Conservation (phyloP, 441 rosid species). For the Populus hybrid region DNA sequence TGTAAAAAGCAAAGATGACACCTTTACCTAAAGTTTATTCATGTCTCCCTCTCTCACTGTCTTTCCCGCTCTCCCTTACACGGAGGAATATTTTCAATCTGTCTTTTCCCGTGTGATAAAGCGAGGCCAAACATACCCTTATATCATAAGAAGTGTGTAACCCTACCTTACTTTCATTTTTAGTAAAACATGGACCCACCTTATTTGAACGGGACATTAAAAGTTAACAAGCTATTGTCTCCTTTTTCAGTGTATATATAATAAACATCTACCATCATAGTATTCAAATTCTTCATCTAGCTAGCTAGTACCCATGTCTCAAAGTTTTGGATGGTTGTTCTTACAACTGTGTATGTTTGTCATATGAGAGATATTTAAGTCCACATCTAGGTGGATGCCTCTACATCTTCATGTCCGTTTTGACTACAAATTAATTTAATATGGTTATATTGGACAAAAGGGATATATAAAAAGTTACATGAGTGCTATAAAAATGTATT, state of each 20-base stretch:
- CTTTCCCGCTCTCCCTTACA: slow-evolving; percentile 9
- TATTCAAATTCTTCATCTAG: too few relatives aligned
- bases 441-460: neutral
- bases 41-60: neutral
- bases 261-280: neutral
- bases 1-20: slow-evolving; percentile 5
- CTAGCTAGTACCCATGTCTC: neutral
- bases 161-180: neutral
- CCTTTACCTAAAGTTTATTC: neutral
- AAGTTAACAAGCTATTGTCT: neutral
- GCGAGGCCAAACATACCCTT: neutral
- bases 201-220: slow-evolving; percentile 1
- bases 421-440: neutral
- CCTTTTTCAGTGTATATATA: neutral
- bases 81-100: slow-evolving; percentile 26
- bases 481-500: too few relatives aligned
- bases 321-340: neutral
- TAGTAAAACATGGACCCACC: slow-evolving; percentile 3
- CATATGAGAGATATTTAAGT: neutral
- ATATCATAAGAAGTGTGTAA: neutral
- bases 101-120: slow-evolving; percentile 18
- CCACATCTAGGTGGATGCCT: slow-evolving; percentile 5
- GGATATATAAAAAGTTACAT: too few relatives aligned
- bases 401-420: neutral
- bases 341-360: neutral